Evolutionary conservation across 23 red algal species (phyloP).

Genomic region (Gracilaria caudata): DNA sequence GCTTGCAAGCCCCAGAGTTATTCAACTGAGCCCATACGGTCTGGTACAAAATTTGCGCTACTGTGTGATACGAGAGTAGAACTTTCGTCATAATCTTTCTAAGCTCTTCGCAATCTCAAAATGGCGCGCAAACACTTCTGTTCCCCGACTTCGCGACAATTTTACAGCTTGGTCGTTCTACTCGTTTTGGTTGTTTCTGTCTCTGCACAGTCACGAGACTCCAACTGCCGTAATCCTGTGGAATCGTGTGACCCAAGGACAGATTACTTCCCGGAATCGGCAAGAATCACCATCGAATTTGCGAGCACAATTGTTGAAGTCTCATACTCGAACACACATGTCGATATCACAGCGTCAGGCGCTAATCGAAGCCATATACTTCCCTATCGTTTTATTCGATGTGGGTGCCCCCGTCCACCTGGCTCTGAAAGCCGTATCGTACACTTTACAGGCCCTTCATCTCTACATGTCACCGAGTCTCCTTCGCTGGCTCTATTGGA

Average conservation of each 20-base stretch:
- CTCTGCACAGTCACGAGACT: background rate
- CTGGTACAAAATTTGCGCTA: too few species aligned
- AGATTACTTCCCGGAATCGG: background rate
- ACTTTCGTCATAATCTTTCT: too few species aligned
- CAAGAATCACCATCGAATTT: background rate
- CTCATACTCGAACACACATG: background rate
- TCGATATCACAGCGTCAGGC: background rate
- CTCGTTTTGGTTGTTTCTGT: background rate
- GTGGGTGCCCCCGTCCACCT: background rate
- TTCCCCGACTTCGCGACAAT: too few species aligned
- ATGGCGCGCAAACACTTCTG: too few species aligned
- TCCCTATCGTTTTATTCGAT: background rate
- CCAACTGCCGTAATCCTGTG: constrained; percentile 3
- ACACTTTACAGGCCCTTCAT: background rate
- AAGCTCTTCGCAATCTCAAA: too few species aligned
- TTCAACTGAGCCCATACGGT: too few species aligned
- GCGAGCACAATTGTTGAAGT: background rate
- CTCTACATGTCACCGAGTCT: background rate
- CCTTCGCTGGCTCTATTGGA: background rate
- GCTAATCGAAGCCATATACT: background rate
- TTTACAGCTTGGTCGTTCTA: too few species aligned
- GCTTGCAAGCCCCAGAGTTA: too few species aligned
- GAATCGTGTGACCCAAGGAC: background rate
- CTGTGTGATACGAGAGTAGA: too few species aligned
- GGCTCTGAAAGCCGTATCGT: background rate